Base-by-base conservation (phyloP, 2,329 filamentous ascomycete species). In the Cryphonectria parasitica region DNA sequence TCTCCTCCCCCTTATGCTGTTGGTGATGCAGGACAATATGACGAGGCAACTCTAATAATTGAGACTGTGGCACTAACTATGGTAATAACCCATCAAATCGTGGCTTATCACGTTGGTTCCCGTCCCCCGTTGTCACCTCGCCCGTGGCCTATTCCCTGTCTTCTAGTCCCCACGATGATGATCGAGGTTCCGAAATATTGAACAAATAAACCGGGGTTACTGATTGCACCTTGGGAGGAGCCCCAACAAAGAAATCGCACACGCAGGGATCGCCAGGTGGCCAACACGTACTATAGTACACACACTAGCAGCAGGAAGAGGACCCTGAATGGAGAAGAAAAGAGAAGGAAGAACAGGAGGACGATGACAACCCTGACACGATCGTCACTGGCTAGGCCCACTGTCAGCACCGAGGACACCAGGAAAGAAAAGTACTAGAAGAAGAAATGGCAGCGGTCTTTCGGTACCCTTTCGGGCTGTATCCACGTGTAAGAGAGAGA, bases 371-470 rank as follows among this genome's bases (percentile, higher is more conserved):
- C 43, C 64, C 49, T 66, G 49, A 19, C 19, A 25, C 31, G 45
- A 43, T 25, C 22, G 28, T 58, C 41, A 31, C 52, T 66, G 49
- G 31, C 49, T 28, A 17, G 19, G n/a, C 15, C 52, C 31, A 66
- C 58, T 39, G 22, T 19, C 58, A 11, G 58, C 34, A 39, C 22
- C 11, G n/a, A n/a, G 4, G 25, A 17, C 13, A 49, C 45, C 17
- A n/a, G 2, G 2, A 22, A 22, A 58, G 15, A 25, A 28, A 56
- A 60, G 25, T 36, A 3, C 28, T 65, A 41, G 66, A 64, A 25
- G 31, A 10, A 49, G 22, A 49, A 49, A 56, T 63, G 63, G 68
- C 61, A 67, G 62, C 68, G 68, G 69, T 10, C 58, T 62, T 54
- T 67, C 63, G 61, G 56, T 43, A 8, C 22, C 52, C 41, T 15